phyloP scores from a whole-genome alignment of 257 asterid species.

The Galeopsis tetrahit region DNA sequence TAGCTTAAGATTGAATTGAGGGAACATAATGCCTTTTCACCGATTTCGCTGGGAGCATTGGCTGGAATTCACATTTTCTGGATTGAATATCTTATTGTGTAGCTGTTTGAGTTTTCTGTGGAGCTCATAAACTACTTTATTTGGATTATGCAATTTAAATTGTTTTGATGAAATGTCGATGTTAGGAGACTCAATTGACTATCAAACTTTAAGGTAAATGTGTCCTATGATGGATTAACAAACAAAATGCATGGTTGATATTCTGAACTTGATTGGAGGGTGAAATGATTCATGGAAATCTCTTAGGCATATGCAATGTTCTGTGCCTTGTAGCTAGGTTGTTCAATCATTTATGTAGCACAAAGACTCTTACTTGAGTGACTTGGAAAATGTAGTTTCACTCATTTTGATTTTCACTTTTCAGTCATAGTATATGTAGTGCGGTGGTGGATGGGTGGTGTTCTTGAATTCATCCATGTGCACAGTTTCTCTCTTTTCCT shows the following conservation, averaged over 20 bases:
- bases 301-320: not conserved
- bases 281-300: not conserved
- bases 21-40: slow-evolving; percentile 1
- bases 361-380: slow-evolving; percentile 10
- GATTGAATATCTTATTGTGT: slow-evolving; percentile 13
- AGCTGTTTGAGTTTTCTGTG: slow-evolving; percentile 23
- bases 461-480: slow-evolving; percentile 7
- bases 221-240: not conserved
- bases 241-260: not conserved
- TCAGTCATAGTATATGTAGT: slow-evolving; percentile 18
- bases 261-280: slow-evolving; percentile 6
- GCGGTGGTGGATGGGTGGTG: slow-evolving; percentile 27
- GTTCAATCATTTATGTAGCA: slow-evolving; percentile 1
- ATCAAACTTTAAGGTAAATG: slow-evolving; percentile 9
- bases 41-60: not conserved
- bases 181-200: not conserved
- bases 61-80: slow-evolving; percentile 3
- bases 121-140: slow-evolving; percentile 17
- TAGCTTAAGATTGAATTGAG: slow-evolving; percentile 14
- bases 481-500: not conserved
- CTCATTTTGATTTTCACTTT: slow-evolving; percentile 18
- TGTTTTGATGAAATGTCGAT: not conserved
- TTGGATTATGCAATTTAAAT: slow-evolving; percentile 1
- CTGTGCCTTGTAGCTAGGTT: slow-evolving; percentile 22
- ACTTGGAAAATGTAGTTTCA: slow-evolving; percentile 22